These are phyloP conservation scores for Phalaenopsis aphrodite DNA, from an alignment of 106 monocot species.

Conservation along the genomic window DNA sequence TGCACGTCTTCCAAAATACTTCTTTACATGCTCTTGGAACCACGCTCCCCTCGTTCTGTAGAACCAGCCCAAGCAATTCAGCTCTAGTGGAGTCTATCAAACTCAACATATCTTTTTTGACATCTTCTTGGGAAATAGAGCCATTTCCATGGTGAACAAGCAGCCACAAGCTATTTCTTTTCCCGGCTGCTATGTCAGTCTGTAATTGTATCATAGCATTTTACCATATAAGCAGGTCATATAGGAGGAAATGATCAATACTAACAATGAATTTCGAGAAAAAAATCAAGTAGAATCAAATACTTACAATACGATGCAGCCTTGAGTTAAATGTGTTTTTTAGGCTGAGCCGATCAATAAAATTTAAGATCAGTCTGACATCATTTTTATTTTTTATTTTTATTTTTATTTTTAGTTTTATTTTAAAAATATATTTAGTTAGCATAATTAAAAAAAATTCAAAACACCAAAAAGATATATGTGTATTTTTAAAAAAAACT, in stretches of 20 bases:
- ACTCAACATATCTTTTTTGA: slow-evolving; percentile 23
- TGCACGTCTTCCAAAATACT: slow-evolving; percentile 87
- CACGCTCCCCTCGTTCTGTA: slow-evolving; percentile 34
- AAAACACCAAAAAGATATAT: too few species aligned
- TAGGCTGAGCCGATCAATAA: too few species aligned
- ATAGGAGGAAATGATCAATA: background rate
- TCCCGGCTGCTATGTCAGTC: slow-evolving; percentile 70
- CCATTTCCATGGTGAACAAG: slow-evolving; percentile 28
- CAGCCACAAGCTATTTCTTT: slow-evolving; percentile 57
- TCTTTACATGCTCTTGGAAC: slow-evolving; percentile 84
- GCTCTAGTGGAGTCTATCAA: slow-evolving; percentile 29
- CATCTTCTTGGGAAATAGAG: slow-evolving; percentile 44
- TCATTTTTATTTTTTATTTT: too few species aligned
- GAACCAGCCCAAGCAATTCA: slow-evolving; percentile 62
- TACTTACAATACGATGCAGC: too few species aligned
- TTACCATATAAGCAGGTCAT: background rate
- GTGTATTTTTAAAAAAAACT: too few species aligned
- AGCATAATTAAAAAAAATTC: too few species aligned
- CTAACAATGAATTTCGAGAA: background rate
- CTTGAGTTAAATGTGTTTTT: too few species aligned
- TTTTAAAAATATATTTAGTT: too few species aligned
- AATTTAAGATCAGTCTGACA: too few species aligned
- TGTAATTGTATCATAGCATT: slow-evolving; percentile 11
- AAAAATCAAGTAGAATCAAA: too few species aligned
- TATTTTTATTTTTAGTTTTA: too few species aligned